Percentiles rank a stretch among this genome's conserved stretches.
These are phyloP conservation scores for Gentiana macrophylla DNA, from an alignment of 257 asterid species.

Conservation along the genomic window DNA sequence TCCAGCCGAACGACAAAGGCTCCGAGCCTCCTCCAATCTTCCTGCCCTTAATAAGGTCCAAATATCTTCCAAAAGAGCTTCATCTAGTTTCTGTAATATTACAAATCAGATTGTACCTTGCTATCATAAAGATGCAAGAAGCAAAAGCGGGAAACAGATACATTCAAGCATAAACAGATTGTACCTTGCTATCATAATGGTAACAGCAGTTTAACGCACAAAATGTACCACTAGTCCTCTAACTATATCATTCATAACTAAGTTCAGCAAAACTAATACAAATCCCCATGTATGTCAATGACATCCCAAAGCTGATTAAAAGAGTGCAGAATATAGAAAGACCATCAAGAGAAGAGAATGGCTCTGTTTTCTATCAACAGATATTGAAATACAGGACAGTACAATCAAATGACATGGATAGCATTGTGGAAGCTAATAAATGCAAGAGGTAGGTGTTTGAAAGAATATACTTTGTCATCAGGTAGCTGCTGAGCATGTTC, in stretches of 20 bases:
- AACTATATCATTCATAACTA: too few species aligned
- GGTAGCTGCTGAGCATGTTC: slow-evolving; percentile 81
- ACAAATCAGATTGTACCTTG: background rate
- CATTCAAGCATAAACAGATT: too few species aligned
- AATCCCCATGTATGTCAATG: too few species aligned
- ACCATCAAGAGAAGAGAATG: background rate
- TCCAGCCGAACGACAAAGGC: slow-evolving; percentile 89
- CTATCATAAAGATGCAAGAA: too few species aligned
- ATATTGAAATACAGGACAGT: background rate
- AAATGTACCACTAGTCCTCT: too few species aligned
- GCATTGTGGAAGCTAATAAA: slow-evolving; percentile 1
- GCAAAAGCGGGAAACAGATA: too few species aligned
- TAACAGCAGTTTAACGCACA: too few species aligned
- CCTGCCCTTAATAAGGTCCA: slow-evolving; percentile 93
- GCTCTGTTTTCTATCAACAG: slow-evolving; percentile 1
- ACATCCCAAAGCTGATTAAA: too few species aligned
- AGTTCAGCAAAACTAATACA: too few species aligned
- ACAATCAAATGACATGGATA: background rate
- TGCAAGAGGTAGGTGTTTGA: slow-evolving; percentile 15
- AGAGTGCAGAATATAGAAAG: too few species aligned
- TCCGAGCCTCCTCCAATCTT: slow-evolving; percentile 88
- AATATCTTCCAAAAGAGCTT: slow-evolving; percentile 91
- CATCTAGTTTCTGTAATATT: slow-evolving; percentile 75
- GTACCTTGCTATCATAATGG: too few species aligned
- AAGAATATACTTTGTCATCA: slow-evolving; percentile 71